Percentiles rank a stretch among this genome's conserved stretches.
These are phyloP conservation scores for Metarhizium humberi DNA, from an alignment of 2,329 filamentous ascomycete genomes.

Conservation along the genomic window DNA sequence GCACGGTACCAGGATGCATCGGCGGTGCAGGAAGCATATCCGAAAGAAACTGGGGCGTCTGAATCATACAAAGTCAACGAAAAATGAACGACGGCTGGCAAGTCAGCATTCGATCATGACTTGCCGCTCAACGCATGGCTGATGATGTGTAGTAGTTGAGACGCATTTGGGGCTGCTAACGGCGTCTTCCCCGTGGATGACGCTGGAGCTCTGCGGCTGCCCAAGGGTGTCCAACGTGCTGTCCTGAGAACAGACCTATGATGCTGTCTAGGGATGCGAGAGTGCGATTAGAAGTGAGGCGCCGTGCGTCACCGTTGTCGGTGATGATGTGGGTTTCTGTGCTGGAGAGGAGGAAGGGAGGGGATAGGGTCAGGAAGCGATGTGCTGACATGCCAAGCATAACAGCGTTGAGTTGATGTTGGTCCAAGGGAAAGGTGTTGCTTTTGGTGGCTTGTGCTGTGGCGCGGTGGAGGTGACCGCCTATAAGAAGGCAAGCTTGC, in stretches of 20 bases:
- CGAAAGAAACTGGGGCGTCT: conserved; percentile 1
- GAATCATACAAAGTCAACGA: background rate
- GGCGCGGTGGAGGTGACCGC: background rate
- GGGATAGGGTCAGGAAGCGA: background rate
- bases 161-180: conserved; percentile 29
- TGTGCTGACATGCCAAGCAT: background rate
- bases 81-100: conserved; percentile 14
- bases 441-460: background rate
- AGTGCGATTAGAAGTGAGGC: background rate
- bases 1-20: conserved; percentile 41
- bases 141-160: conserved; percentile 21
- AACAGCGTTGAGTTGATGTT: background rate
- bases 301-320: background rate
- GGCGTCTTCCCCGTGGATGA: conserved; percentile 8
- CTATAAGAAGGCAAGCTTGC: background rate
- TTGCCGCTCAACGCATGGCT: conserved; percentile 33
- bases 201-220: background rate
- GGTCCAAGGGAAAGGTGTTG: background rate
- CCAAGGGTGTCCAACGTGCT: background rate
- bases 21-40: conserved; percentile 43
- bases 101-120: conserved; percentile 29
- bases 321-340: background rate
- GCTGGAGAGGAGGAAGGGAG: background rate
- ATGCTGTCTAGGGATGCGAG: too few relatives aligned
- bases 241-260: background rate